Base-by-base conservation (phyloP, 2,329 filamentous ascomycete species). In the Ramichloridium luteum region DNA sequence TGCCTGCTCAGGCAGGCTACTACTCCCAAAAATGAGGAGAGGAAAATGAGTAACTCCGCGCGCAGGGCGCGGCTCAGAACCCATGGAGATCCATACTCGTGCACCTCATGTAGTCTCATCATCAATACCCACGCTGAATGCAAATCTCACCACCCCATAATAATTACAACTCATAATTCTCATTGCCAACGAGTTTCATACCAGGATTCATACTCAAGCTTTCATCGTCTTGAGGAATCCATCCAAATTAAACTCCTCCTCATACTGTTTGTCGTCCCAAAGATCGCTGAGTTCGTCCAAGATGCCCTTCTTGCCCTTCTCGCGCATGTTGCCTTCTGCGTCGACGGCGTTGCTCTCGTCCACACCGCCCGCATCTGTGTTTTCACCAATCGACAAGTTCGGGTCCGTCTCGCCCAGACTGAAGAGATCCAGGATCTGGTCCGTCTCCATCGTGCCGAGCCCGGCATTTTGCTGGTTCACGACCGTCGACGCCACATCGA, bases 391-490 rank as follows among this genome's bases (percentile, higher is more conserved):
- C 8, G 48, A 39, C 11, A 55, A 40, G 22, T 52, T 54, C 11
- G 50, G 47, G 39, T 56, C 72, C 3, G 80, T 77, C 25, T 93
- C 84, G 33, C 82, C 80, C 5, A 98, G 68, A 47, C 80, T 96
- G 67, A 98, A 98, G 28, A 98, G 72, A 51, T 98, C 90, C 3
- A 98, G 72, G 38, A 98, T 93, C 58, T 98, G 86, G 51, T 96
- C 90, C 23, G 92, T 98, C 57, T 96, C 88, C 90, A 98, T 98
- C 10, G 85, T 92, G 32, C 72, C 79, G 2, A 98, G 63, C 1
- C 90, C 90, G 1, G 90, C 88, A 48, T 98, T 98, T 61, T 98
- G 90, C 60, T 98, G 90, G 56, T 98, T 98, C 44, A 98, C 92
- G 4, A 98, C 90, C 0, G 92, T 98, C 31, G 81, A 92, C 25